Conservation (phyloP, 352 stramenopile species). For the Globisporangium solare region DNA sequence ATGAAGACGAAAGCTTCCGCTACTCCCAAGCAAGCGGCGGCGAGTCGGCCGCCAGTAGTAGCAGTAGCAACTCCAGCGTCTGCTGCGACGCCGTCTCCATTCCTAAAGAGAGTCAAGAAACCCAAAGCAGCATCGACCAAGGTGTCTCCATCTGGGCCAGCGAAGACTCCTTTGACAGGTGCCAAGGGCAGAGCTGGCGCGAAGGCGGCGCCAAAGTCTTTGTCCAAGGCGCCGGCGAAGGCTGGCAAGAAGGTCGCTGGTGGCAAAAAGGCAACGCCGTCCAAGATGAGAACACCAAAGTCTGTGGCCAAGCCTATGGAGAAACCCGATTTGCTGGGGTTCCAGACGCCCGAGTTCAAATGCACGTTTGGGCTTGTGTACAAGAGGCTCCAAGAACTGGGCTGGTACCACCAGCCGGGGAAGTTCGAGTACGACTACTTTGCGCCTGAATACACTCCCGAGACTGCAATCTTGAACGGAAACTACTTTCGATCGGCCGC, state of each 20-base stretch:
- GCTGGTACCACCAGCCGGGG: constrained; percentile 53
- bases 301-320: constrained; percentile 21
- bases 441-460: constrained; percentile 51
- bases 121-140: constrained; percentile 1
- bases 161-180: background rate
- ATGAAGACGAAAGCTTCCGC: constrained; percentile 17
- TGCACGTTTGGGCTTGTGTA: constrained; percentile 71
- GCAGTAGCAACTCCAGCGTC: background rate
- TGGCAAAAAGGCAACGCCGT: constrained; percentile 18
- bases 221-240: constrained; percentile 18
- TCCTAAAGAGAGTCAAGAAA: constrained; percentile 28
- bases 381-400: constrained; percentile 44
- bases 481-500: constrained; percentile 69
- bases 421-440: constrained; percentile 84
- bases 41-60: background rate
- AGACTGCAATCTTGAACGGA: constrained; percentile 39
- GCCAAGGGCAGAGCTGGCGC: constrained; percentile 1
- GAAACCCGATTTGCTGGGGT: constrained; percentile 21
- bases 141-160: background rate
- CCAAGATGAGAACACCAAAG: constrained; percentile 5
- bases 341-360: constrained; percentile 54
- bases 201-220: constrained; percentile 17
- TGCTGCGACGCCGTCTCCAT: constrained; percentile 23
- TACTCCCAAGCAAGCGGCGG: constrained; percentile 12
- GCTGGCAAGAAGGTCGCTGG: constrained; percentile 16